These are phyloP conservation scores for Lodderomyces orthopsilosis DNA, from an alignment of 1,139 yeast genomes.

Conservation along the genomic window DNA sequence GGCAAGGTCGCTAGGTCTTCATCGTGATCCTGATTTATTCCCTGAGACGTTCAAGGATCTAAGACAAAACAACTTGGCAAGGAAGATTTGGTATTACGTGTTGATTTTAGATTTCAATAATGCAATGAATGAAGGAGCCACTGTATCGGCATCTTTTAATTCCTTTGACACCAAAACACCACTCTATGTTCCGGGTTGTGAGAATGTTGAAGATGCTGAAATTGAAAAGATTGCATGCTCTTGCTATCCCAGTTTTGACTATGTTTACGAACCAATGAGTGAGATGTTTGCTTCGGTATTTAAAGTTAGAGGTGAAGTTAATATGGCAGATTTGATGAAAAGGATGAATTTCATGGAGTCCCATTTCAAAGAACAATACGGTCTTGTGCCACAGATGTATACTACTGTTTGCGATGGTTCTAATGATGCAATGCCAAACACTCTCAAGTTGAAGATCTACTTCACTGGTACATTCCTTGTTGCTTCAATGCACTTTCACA, in stretches of 20 bases:
- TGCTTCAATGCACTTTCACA: slow-evolving; percentile 30
- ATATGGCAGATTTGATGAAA: slow-evolving; percentile 19
- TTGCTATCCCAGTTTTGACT: slow-evolving; percentile 18
- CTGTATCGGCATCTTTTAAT: slow-evolving; percentile 26
- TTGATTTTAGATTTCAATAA: slow-evolving; percentile 37
- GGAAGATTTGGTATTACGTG: slow-evolving; percentile 35
- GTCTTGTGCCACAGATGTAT: slow-evolving; percentile 11
- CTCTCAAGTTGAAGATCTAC: slow-evolving; percentile 22
- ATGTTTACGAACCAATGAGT: slow-evolving; percentile 17
- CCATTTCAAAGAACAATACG: slow-evolving; percentile 16
- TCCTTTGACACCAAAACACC: slow-evolving; percentile 38
- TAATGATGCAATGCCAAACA: slow-evolving; percentile 13
- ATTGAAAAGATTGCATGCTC: slow-evolving; percentile 22
- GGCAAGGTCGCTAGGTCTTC: slow-evolving; percentile 45
- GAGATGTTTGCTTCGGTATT: slow-evolving; percentile 19
- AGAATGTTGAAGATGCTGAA: slow-evolving; percentile 25
- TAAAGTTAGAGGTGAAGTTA: slow-evolving; percentile 20
- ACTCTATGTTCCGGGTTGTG: slow-evolving; percentile 28
- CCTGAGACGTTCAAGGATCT: slow-evolving; percentile 21
- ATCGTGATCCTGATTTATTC: slow-evolving; percentile 38
- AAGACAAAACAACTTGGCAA: slow-evolving; percentile 27
- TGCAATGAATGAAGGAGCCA: slow-evolving; percentile 39
- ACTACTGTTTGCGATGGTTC: slow-evolving; percentile 6
- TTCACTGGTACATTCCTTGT: slow-evolving; percentile 21
- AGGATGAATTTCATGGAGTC: slow-evolving; percentile 18